Evolutionary conservation across 2,329 filamentous ascomycete genomes (phyloP).

Genomic region (Ophidiomyces ophidiicola): DNA sequence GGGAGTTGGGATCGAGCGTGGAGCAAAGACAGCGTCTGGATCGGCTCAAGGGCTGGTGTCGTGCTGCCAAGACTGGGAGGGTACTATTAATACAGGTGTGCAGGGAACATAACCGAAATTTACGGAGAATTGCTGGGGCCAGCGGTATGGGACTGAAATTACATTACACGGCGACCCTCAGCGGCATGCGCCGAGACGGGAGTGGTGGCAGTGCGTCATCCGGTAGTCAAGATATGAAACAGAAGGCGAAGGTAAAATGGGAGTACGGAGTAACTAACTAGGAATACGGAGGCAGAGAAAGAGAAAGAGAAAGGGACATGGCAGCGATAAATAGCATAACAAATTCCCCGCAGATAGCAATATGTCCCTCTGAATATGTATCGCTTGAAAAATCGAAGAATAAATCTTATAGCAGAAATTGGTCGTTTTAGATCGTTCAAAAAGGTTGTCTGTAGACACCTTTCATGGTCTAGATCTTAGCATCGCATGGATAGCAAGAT

Average conservation of each 20-base stretch:
- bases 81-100: not conserved
- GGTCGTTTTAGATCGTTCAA: too few relatives aligned
- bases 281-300: too few relatives aligned
- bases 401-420: too few relatives aligned
- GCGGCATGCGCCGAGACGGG: not conserved
- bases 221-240: not conserved
- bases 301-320: not conserved
- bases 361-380: too few relatives aligned
- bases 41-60: not conserved
- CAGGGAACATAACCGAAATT: not conserved
- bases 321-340: slow-evolving; percentile 4
- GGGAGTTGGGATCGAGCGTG: not conserved
- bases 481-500: slow-evolving; percentile 10
- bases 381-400: too few relatives aligned
- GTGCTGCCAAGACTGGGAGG: slow-evolving; percentile 3
- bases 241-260: too few relatives aligned
- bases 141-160: not conserved
- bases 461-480: too few relatives aligned
- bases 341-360: not conserved
- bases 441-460: too few relatives aligned
- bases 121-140: not conserved
- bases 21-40: not conserved
- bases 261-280: too few relatives aligned
- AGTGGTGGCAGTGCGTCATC: slow-evolving; percentile 10
- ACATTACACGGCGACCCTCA: slow-evolving; percentile 1